Evolutionary conservation across 2,329 filamentous ascomycete genomes (phyloP).

Genomic region (Niveomyces coronatus): DNA sequence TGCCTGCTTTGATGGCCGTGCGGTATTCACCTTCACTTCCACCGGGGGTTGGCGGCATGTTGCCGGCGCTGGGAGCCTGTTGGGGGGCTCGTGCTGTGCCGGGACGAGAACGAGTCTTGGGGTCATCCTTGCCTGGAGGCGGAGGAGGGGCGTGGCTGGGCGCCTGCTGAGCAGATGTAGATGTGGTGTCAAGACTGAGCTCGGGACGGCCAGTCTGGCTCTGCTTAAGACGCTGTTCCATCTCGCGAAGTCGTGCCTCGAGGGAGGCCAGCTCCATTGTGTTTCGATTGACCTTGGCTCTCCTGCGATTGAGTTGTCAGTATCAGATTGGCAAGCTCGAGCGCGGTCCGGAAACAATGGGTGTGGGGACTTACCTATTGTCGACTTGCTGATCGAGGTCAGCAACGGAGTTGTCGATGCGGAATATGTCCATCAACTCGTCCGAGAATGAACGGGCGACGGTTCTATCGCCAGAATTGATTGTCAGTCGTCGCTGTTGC

Average conservation of each 20-base stretch:
- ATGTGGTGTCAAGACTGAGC: constrained; percentile 12
- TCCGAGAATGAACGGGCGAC: constrained; percentile 80
- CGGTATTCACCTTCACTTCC: constrained; percentile 54
- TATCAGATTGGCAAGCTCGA: neutral
- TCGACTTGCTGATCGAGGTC: constrained; percentile 66
- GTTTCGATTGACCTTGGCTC: constrained; percentile 65
- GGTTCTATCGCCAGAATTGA: constrained; percentile 44
- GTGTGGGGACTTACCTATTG: constrained; percentile 56
- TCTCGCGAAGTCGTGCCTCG: constrained; percentile 72
- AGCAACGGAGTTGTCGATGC: constrained; percentile 68
- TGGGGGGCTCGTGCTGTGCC: constrained; percentile 42
- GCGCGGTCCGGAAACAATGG: constrained; percentile 2
- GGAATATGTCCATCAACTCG: constrained; percentile 81
- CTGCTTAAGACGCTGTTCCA: constrained; percentile 62
- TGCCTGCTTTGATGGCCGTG: constrained; percentile 16
- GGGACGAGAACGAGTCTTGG: constrained; percentile 39
- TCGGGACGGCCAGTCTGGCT: constrained; percentile 13
- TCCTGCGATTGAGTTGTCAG: constrained; percentile 40
- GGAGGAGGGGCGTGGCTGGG: constrained; percentile 17
- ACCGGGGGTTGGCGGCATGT: constrained; percentile 50
- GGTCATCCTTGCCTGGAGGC: constrained; percentile 16
- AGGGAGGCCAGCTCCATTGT: constrained; percentile 75
- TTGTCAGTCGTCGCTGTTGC: constrained; percentile 7
- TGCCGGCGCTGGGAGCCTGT: constrained; percentile 42
- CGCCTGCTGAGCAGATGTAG: constrained; percentile 15